Evolutionary conservation across 352 stramenopile genomes (phyloP).

Genomic region (Pythium myriotylum): DNA sequence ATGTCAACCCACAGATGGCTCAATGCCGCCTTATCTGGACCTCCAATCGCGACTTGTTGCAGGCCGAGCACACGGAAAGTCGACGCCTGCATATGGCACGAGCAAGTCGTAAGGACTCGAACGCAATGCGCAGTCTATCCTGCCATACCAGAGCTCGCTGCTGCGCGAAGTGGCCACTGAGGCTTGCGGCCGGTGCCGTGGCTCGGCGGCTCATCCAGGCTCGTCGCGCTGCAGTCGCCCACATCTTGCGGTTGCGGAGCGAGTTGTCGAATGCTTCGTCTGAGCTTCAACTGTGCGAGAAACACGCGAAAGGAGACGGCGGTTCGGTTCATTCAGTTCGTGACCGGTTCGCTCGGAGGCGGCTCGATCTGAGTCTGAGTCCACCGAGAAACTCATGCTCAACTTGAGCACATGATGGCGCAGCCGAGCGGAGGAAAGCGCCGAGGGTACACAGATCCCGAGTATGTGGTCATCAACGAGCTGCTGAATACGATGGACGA

Average conservation of each 20-base stretch:
- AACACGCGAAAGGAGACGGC: not conserved
- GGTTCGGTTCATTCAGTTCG: not conserved
- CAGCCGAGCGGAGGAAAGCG: constrained; percentile 22
- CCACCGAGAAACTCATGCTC: not conserved
- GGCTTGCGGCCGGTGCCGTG: not conserved
- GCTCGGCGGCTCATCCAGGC: not conserved
- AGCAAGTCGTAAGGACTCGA: not conserved
- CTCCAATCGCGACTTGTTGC: constrained; percentile 97
- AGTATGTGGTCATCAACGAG: constrained; percentile 70
- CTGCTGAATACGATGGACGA: constrained; percentile 67
- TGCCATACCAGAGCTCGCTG: constrained; percentile 23
- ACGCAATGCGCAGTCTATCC: not conserved
- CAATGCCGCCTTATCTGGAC: constrained; percentile 87
- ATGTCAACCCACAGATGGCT: constrained; percentile 84
- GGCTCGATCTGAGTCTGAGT: constrained; percentile 14
- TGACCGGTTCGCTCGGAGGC: constrained; percentile 5
- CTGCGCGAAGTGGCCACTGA: constrained; percentile 7
- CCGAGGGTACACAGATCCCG: constrained; percentile 44
- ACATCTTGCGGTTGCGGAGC: constrained; percentile 5
- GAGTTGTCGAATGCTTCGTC: not conserved
- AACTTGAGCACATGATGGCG: constrained; percentile 11
- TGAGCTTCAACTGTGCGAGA: constrained; percentile 13
- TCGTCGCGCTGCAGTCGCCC: constrained; percentile 13
- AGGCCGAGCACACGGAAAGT: constrained; percentile 95
- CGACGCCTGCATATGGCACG: constrained; percentile 34